These are phyloP conservation scores for Cercospora brassicicola DNA, from an alignment of 2,329 filamentous ascomycete species.

Conservation along the genomic window DNA sequence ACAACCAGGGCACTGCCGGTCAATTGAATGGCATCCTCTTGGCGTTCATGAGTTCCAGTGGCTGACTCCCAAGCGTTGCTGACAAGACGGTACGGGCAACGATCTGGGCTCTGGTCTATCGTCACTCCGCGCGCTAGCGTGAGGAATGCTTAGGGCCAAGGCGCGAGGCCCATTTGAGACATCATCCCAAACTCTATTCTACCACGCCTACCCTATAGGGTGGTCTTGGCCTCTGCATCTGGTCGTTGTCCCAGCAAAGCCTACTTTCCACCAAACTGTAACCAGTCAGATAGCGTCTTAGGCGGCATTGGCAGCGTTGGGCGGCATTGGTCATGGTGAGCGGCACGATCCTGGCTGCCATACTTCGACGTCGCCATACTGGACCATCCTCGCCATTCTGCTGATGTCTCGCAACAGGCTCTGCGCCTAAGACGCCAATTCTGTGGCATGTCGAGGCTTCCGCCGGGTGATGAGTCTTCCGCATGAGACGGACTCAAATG, in stretches of 20 bases:
- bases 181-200: not conserved
- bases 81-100: constrained; percentile 10
- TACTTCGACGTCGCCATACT: not conserved
- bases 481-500: not conserved
- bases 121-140: constrained; percentile 1
- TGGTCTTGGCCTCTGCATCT: constrained; percentile 6
- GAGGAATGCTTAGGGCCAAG: constrained; percentile 2
- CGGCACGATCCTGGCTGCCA: constrained; percentile 1
- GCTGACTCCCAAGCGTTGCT: not conserved
- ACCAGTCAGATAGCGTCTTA: not conserved
- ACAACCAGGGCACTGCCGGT: not conserved
- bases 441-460: constrained; percentile 5
- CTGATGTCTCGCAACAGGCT: not conserved
- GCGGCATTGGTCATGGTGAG: not conserved
- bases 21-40: not conserved
- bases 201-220: not conserved
- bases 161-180: not conserved
- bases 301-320: not conserved
- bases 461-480: constrained; percentile 5
- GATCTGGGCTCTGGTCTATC: constrained; percentile 5
- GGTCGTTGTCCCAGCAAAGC: not conserved
- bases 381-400: not conserved
- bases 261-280: not conserved
- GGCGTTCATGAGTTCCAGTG: not conserved
- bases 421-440: constrained; percentile 22